Conservation (phyloP, 192 early-diverging fungal genomes). For the Chytriomyces hyalinus region DNA sequence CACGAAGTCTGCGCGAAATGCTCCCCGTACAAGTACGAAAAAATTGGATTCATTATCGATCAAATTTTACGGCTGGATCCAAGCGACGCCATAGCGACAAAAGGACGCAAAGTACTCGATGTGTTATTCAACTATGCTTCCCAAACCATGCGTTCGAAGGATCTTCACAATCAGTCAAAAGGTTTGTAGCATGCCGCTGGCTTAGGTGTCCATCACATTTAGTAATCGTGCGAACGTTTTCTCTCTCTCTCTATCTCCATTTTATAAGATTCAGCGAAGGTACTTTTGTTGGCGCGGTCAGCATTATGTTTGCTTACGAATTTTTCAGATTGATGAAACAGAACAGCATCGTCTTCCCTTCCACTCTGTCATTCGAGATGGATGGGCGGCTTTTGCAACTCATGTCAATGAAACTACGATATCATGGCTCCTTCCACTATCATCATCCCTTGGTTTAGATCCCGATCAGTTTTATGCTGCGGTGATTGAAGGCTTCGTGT, state of each 20-base stretch:
- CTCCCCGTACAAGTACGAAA: slow-evolving; percentile 72
- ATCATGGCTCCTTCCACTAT: slow-evolving; percentile 60
- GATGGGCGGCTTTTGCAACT: slow-evolving; percentile 54
- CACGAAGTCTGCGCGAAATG: slow-evolving; percentile 49
- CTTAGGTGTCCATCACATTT: background rate
- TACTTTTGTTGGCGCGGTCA: too few species aligned
- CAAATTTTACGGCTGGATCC: slow-evolving; percentile 57
- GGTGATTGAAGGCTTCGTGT: slow-evolving; percentile 55
- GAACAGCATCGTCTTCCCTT: slow-evolving; percentile 63
- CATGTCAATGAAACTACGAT: slow-evolving; percentile 63
- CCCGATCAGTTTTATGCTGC: slow-evolving; percentile 70
- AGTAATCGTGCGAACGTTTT: background rate
- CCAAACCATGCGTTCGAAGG: slow-evolving; percentile 37
- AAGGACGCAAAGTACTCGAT: slow-evolving; percentile 56
- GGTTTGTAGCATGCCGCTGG: background rate
- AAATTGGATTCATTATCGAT: slow-evolving; percentile 61
- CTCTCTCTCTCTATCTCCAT: background rate
- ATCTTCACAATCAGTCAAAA: background rate
- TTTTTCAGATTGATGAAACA: slow-evolving; percentile 44
- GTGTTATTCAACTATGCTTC: slow-evolving; percentile 62
- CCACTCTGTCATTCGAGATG: slow-evolving; percentile 58
- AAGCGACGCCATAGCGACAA: slow-evolving; percentile 45
- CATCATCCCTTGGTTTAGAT: slow-evolving; percentile 54
- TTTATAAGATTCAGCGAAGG: too few species aligned
- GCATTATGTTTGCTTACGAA: background rate